Conservation (phyloP, 2,329 filamentous ascomycete species). For the Colletotrichum abscissum region DNA sequence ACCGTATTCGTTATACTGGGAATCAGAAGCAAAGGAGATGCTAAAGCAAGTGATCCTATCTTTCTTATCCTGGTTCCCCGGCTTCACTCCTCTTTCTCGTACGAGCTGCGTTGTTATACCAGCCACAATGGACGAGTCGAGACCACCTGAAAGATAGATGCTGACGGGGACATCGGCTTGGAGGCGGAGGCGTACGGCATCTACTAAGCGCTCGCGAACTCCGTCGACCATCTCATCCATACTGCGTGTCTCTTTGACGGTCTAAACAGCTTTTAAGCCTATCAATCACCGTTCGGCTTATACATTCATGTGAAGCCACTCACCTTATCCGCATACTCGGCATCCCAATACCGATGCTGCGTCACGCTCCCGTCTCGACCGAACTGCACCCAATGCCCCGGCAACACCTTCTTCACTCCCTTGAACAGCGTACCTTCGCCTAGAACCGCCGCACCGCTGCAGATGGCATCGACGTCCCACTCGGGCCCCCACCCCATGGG, state of each 20-base stretch:
- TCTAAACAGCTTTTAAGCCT: background rate
- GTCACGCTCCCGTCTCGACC: constrained; percentile 48
- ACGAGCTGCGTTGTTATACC: constrained; percentile 65
- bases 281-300: constrained; percentile 30
- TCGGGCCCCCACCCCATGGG: constrained; percentile 60
- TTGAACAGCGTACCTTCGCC: constrained; percentile 63
- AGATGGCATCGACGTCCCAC: constrained; percentile 61
- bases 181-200: constrained; percentile 62
- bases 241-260: constrained; percentile 50
- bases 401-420: constrained; percentile 54
- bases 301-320: background rate
- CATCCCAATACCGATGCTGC: constrained; percentile 60
- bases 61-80: constrained; percentile 51
- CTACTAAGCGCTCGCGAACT: constrained; percentile 60
- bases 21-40: constrained; percentile 60
- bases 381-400: constrained; percentile 56
- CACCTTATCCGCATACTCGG: constrained; percentile 63
- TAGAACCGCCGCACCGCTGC: constrained; percentile 53
- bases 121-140: constrained; percentile 67
- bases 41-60: constrained; percentile 53
- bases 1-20: constrained; percentile 61
- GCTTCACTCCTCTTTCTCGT: constrained; percentile 52
- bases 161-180: constrained; percentile 68
- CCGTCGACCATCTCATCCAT: constrained; percentile 62
- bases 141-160: constrained; percentile 66